Evolutionary conservation across 1,284 basidiomycete genomes (phyloP), one percentile per base, ranked within the genome.

Genomic region (Ganoderma lucidum): DNA sequence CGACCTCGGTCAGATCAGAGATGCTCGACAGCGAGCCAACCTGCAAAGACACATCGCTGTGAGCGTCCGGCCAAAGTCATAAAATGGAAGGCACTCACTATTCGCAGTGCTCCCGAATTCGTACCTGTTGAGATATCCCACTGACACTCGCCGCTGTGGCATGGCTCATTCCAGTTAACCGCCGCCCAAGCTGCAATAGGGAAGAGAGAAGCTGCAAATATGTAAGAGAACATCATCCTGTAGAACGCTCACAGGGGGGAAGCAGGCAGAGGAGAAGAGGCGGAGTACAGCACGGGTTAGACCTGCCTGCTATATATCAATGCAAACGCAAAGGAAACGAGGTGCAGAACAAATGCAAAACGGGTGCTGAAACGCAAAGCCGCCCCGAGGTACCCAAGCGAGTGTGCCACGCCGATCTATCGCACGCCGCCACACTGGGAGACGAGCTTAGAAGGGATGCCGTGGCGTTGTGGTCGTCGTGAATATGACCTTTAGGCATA

Each of bases 1-100:
- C 85, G 3, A 85, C 85, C 6, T 76, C 60, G 0, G 87, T 88
- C 61, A 88, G 84, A 73, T 89, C 87, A 3, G 85, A 83, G 61
- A 88, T 85, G 8, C 84, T 78, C 32, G 73, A 74, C 0, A 77
- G 55, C 0, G 82, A 74, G 12, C 86, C 86, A 15, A 53, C 60
- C 64, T 73, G 32, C 2, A 17, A 23, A 41, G 45, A 32, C 30
- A 45, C 15, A 30, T 15, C 28, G 6, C 1, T 3, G 14, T 35
- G 9, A 39, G 83, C 64, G 86, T 85, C 62, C 78, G 77, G 71
- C 86, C 80, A 45, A 45, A 2, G 8, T n/a, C 59, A 28, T 32
- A 23, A 28, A 10, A 12, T 41, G 17, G 19, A n/a, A n/a, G n/a
- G 6, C 9, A 63, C 65, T 67, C 30, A 72, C 71, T 6, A 72